Conservation (phyloP, 257 asterid genomes). For the Nicotiana otophora region DNA sequence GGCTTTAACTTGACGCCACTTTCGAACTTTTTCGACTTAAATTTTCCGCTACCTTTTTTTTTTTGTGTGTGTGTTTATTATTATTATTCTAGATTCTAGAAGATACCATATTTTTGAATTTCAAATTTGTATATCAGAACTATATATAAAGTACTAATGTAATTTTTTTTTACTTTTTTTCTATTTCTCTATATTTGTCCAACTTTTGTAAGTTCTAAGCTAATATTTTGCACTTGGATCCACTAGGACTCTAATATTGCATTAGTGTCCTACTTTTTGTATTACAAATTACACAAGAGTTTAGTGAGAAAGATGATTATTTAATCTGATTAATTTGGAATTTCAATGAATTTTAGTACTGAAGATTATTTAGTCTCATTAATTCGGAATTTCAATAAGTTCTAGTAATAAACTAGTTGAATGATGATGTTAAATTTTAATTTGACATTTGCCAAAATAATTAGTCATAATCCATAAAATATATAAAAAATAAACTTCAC, state of each 20-base stretch:
- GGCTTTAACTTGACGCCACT: slow-evolving; percentile 23
- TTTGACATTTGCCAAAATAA: too few relatives aligned
- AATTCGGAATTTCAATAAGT: too few relatives aligned
- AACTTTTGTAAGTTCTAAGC: slow-evolving; percentile 3
- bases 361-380: neutral
- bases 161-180: neutral
- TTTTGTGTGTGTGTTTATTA: neutral
- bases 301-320: neutral
- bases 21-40: neutral
- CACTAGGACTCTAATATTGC: neutral
- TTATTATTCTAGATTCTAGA: slow-evolving; percentile 15
- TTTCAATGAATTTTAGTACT: too few relatives aligned
- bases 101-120: slow-evolving; percentile 9
- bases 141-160: neutral
- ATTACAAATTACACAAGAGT: neutral
- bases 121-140: neutral
- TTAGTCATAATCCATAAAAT: neutral
- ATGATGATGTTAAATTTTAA: too few relatives aligned
- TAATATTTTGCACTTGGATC: neutral
- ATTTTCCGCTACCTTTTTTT: neutral
- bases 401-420: too few relatives aligned
- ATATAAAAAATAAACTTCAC: neutral
- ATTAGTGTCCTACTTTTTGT: neutral
- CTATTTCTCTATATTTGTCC: neutral
- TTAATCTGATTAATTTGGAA: too few relatives aligned